Percentiles rank a stretch among this genome's conserved stretches.
Conservation (phyloP, 306 rosid genomes). For the Prunus mongolica region DNA sequence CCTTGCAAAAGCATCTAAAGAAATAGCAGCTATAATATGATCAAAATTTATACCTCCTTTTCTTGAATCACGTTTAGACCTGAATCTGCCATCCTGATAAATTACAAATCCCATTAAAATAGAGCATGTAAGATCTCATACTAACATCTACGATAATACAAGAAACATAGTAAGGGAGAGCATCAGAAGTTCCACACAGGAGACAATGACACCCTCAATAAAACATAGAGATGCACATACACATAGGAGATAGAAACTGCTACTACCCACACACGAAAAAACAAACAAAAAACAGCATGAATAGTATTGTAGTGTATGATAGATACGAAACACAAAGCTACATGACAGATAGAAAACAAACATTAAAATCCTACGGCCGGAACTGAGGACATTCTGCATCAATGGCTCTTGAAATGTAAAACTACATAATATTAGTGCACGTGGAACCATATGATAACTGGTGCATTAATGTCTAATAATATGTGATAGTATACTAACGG, state of each 20-base stretch:
- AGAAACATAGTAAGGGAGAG: not conserved
- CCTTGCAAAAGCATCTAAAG: not conserved
- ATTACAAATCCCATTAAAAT: slow-evolving; percentile 28
- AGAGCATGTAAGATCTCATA: slow-evolving; percentile 20
- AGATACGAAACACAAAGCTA: not conserved
- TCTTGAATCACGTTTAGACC: slow-evolving; percentile 95
- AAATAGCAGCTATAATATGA: not conserved
- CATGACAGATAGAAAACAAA: not conserved
- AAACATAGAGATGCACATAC: not conserved
- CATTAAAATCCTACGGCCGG: not conserved
- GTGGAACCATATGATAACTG: not conserved
- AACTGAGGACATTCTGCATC: not conserved
- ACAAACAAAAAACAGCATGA: not conserved
- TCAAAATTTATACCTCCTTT: slow-evolving; percentile 66
- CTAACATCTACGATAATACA: slow-evolving; percentile 15
- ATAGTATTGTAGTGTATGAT: not conserved
- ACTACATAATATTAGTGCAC: not conserved
- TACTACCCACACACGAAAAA: no score
- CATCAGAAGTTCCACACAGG: not conserved
- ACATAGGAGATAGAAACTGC: not conserved
- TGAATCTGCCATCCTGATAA: slow-evolving; percentile 94
- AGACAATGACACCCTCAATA: not conserved
- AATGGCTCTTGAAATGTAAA: not conserved
- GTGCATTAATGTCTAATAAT: not conserved
- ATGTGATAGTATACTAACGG: not conserved